Base-by-base conservation (phyloP, 2,329 filamentous ascomycete species). In the Colletotrichum neosansevieriae region DNA sequence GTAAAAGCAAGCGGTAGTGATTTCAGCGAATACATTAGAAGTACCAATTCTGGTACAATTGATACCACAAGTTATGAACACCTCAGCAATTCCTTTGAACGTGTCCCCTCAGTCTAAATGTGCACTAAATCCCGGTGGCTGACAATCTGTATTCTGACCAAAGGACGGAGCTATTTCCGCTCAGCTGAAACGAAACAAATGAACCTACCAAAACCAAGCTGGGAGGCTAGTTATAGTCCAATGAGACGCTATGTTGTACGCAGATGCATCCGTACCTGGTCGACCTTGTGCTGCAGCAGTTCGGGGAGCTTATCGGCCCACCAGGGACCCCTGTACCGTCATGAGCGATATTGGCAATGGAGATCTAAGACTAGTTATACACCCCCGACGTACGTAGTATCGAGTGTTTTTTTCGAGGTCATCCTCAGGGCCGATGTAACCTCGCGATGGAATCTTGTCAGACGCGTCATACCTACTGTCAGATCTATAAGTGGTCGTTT, bases 1-100 rank as follows among this genome's bases (percentile, higher is more conserved):
- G 64, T 65, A 50, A 7, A 29, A 64, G 60, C 60, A 47, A 67
- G 65, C 60, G 60, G 21, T 57, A 67, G 59, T 67, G 60, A 53
- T 58, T 67, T 67, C 50, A 56, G 49, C 57, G 49, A 66, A 49
- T 60, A 21, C 15, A 62, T 44, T 44, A 44, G 50, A 45, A 58
- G 19, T 53, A 29, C 51, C 29, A 50, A 57, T 17, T 12, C 9
- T 56, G 50, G 49, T 51, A 50, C 36, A 19, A 49, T 40, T 40
- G 12, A 50, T 49, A 45, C 40, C 19, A 13, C 9, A 57, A 29
- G 6, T 44, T 12, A 49, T 10, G 19, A 36, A 6, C 6, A 15
- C 34, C 47, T 21, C 13, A 10, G 17, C 24, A 15, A 5, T 10
- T 54, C 2, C 21, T 21, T 34, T 36, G n/a, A 54, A 40, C 34